These are phyloP conservation scores for Solanum boliviense DNA, from an alignment of 257 asterid genomes.

Conservation along the genomic window DNA sequence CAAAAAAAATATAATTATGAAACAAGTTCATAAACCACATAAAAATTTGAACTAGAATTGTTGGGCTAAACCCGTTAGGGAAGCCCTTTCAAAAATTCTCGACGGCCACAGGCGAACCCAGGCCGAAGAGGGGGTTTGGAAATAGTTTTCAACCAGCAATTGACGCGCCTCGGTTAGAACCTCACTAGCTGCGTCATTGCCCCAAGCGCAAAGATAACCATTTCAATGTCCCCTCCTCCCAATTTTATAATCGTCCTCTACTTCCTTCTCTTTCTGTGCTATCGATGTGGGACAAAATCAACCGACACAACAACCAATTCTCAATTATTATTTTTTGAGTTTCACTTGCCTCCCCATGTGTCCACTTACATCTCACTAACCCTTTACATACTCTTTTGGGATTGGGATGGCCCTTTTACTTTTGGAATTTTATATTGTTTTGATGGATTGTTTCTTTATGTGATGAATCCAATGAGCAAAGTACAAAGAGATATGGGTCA, in stretches of 20 bases:
- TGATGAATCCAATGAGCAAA: not conserved
- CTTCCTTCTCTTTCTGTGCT: not conserved
- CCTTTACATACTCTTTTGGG: not conserved
- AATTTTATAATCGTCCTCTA: not conserved
- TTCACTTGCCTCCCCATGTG: not conserved
- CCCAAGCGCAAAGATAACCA: slow-evolving; percentile 23
- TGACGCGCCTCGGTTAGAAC: slow-evolving; percentile 31
- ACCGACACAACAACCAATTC: not conserved
- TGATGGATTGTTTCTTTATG: not conserved
- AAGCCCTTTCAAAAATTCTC: slow-evolving; percentile 32
- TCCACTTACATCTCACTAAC: not conserved
- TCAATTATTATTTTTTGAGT: not conserved
- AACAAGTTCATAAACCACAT: too few species aligned
- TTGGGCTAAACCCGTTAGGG: not conserved
- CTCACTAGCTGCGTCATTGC: slow-evolving; percentile 32
- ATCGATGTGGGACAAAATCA: slow-evolving; percentile 23
- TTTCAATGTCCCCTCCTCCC: accelerated
- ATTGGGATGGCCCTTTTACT: not conserved
- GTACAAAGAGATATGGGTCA: not conserved
- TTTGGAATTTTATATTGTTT: not conserved
- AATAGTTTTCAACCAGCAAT: slow-evolving; percentile 31
- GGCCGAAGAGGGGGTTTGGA: slow-evolving; percentile 20
- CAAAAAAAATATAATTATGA: too few species aligned
- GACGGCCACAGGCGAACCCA: slow-evolving; percentile 9
- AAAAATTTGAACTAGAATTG: not conserved